These are phyloP conservation scores for Lithospermum erythrorhizon DNA, from an alignment of 257 asterid genomes.

Conservation along the genomic window DNA sequence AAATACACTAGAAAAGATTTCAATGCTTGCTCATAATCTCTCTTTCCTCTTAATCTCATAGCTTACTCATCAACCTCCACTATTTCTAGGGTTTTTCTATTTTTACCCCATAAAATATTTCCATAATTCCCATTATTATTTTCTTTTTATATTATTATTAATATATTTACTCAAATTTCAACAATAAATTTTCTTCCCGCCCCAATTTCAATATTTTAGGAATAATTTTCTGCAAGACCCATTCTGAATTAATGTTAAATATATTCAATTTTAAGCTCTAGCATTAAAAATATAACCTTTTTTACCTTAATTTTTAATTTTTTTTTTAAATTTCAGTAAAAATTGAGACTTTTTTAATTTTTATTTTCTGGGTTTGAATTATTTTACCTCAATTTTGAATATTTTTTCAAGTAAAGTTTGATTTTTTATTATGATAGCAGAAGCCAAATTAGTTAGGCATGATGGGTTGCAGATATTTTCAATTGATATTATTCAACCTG, in stretches of 20 bases:
- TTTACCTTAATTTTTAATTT: too few species aligned
- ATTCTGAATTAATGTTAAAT: not conserved
- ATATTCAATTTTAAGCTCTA: not conserved
- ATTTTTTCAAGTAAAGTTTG: not conserved
- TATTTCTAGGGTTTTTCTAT: not conserved
- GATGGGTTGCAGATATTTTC: constrained; percentile 80
- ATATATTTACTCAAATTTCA: too few species aligned
- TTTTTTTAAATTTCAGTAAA: too few species aligned
- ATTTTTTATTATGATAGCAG: constrained; percentile 42
- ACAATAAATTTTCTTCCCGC: not conserved
- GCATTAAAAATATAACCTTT: too few species aligned
- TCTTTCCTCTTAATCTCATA: too few species aligned
- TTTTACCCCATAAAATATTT: not conserved
- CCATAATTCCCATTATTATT: too few species aligned
- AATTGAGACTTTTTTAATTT: too few species aligned
- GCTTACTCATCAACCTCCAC: not conserved
- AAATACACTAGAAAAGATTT: too few species aligned
- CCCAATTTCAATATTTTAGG: not conserved
- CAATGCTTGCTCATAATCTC: too few species aligned
- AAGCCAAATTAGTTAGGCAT: constrained; percentile 72
- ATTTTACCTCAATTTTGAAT: not conserved
- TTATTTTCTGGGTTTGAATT: not conserved
- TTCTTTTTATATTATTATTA: too few species aligned
- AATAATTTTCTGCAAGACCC: not conserved
- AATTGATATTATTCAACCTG: constrained; percentile 79